Base-by-base conservation (phyloP, 192 early-diverging fungal genomes). In the Diversispora eburnea region DNA sequence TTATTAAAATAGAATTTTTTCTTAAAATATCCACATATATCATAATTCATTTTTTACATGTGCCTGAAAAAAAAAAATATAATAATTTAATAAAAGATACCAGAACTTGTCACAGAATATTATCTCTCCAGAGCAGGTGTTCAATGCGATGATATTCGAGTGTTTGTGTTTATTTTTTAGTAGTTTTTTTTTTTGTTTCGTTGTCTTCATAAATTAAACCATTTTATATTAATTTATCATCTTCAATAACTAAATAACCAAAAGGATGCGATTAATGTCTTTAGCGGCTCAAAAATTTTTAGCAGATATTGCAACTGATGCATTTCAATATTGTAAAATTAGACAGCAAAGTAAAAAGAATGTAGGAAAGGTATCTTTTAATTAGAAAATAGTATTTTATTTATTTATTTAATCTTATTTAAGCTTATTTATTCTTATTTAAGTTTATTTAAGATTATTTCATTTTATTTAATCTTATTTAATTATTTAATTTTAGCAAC, bases 71-170 rank as follows among this genome's bases (percentile, higher is more conserved):
- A 33, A 33, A 33, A 33, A 33, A 33, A 33, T 33, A 33, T 33
- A 33, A 33, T 33, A 33, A 33, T 33, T 33, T 33, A 33, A 33
- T 22, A 22, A 33, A 77, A 92, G 90, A 95, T 95, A 58, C 95
- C 95, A 47, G 96, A 97, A 74, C 90, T 92, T 33, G 90, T 97
- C 12, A 95, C 94, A 10, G 95, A 99, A 76, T 95, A 99, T 77
- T 95, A 95, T 75, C 77, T 95, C 10, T 81, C 85, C 65, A 79
- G 85, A 54, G 87, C 90, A 13, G 93, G 92, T n/a, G 89, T 94
- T 68, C 86, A 91, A 51, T 91, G 89, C 68, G 87, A 91, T 67
- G 92, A 95, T 81, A 81, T 88, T 42, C 76, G 92, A 60, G 82
- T 94, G 88, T 89, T 80, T n/a, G 83, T 81, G n/a, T 67, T 45